Evolutionary conservation across 176 grass and related monocot species (phyloP).

Genomic region (Eleusine indica): DNA sequence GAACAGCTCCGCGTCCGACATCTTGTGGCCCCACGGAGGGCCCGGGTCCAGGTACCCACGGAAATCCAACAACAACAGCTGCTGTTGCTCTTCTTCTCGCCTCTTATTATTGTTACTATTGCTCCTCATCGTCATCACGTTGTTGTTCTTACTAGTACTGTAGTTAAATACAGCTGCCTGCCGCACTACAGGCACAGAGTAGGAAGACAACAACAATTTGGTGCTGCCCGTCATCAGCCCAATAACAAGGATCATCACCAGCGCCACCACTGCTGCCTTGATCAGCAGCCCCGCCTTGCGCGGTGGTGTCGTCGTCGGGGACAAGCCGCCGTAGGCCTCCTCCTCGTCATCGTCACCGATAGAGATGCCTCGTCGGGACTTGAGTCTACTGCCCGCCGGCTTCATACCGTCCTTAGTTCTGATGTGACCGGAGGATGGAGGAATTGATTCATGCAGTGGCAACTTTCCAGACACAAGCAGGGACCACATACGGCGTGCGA

Average conservation of each 20-base stretch:
- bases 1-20: slow-evolving; percentile 62
- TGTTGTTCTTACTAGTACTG: neutral
- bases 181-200: neutral
- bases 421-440: too few species aligned
- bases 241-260: slow-evolving; percentile 45
- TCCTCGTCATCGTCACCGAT: slow-evolving; percentile 38
- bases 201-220: slow-evolving; percentile 2
- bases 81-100: too few species aligned
- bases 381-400: slow-evolving; percentile 40
- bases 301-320: slow-evolving; percentile 17
- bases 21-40: slow-evolving; percentile 36
- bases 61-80: neutral
- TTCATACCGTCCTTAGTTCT: slow-evolving; percentile 16
- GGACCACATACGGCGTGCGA: too few species aligned
- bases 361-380: slow-evolving; percentile 32
- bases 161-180: neutral
- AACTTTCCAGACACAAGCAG: too few species aligned
- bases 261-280: slow-evolving; percentile 30
- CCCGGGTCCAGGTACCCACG: slow-evolving; percentile 49
- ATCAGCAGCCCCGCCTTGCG: slow-evolving; percentile 48
- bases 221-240: slow-evolving; percentile 44
- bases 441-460: too few species aligned
- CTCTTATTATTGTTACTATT: neutral
- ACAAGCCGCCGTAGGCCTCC: slow-evolving; percentile 20
- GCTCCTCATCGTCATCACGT: neutral